Conservation (phyloP, 345 rosid genomes). For the Zanthoxylum bungeanum region DNA sequence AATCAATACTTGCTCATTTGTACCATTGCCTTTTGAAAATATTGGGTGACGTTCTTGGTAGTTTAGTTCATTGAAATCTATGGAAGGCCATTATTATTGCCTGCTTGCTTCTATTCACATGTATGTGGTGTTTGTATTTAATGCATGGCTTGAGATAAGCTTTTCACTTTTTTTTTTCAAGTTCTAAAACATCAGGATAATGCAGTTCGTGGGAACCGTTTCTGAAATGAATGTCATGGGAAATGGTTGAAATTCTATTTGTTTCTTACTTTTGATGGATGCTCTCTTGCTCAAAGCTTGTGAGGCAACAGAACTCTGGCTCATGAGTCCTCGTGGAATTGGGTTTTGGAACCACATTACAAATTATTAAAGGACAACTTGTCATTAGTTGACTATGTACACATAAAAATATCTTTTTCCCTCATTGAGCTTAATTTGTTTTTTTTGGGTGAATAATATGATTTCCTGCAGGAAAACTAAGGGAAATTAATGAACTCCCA, state of each 20-base stretch:
- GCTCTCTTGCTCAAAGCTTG: neutral
- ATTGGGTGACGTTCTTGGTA: neutral
- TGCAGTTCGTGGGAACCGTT: neutral
- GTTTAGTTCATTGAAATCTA: neutral
- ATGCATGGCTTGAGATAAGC: neutral
- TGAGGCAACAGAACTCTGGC: neutral
- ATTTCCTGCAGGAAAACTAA: neutral
- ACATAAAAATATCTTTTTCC: neutral
- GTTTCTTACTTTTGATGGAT: neutral
- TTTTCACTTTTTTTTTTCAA: neutral
- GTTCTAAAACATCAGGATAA: neutral
- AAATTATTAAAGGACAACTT: neutral
- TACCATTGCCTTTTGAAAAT: neutral
- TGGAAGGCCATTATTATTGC: neutral
- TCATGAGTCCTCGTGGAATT: neutral
- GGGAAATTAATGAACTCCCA: neutral
- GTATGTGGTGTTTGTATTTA: neutral
- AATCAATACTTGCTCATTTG: constrained; percentile 9
- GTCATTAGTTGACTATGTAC: neutral
- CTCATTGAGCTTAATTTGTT: neutral
- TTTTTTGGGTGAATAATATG: neutral
- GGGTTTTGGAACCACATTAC: neutral
- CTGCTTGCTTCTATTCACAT: neutral
- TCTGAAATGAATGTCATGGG: neutral
- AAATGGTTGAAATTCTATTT: neutral